Percentiles rank a stretch among this genome's conserved stretches.
These are phyloP conservation scores for Panellus pusillus DNA, from an alignment of 768 basidiomycete genomes.

Conservation along the genomic window DNA sequence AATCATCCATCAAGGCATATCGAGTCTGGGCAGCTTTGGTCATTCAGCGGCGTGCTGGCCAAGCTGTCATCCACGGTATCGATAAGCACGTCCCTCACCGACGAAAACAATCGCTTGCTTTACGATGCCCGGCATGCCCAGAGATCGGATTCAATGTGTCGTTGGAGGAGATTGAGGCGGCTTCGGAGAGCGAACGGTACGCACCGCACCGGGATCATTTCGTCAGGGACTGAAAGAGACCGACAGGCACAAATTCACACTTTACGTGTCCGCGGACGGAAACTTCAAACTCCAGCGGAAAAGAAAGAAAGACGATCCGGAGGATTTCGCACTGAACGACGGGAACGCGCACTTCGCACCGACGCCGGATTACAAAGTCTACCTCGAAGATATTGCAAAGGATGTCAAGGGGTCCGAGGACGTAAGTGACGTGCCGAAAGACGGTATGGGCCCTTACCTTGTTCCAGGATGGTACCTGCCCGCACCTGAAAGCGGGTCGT, in stretches of 20 bases:
- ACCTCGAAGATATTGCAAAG: no score
- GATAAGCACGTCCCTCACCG: slow-evolving; percentile 6
- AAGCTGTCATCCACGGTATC: slow-evolving; percentile 5
- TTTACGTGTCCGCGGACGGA: not conserved
- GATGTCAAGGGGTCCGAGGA: no score
- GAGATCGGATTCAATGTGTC: slow-evolving; percentile 17
- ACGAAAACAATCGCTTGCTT: not conserved
- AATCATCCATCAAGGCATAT: slow-evolving; percentile 7
- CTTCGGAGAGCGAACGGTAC: not conserved
- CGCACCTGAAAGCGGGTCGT: slow-evolving; percentile 4
- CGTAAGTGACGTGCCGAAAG: no score
- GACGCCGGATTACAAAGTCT: no score
- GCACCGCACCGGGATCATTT: no score
- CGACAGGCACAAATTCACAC: not conserved
- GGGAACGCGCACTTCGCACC: no score
- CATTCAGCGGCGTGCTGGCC: slow-evolving; percentile 13
- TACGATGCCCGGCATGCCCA: slow-evolving; percentile 18
- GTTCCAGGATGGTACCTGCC: not conserved
- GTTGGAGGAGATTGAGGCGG: not conserved
- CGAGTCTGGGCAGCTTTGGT: slow-evolving; percentile 15
- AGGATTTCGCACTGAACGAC: no score
- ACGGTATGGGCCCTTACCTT: not conserved
- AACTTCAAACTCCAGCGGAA: no score
- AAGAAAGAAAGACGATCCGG: no score
- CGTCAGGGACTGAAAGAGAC: no score